Evolutionary conservation across 2,329 filamentous ascomycete species (phyloP), one percentile per base, ranked within the genome.

Genomic region (Aspergillus floridensis): DNA sequence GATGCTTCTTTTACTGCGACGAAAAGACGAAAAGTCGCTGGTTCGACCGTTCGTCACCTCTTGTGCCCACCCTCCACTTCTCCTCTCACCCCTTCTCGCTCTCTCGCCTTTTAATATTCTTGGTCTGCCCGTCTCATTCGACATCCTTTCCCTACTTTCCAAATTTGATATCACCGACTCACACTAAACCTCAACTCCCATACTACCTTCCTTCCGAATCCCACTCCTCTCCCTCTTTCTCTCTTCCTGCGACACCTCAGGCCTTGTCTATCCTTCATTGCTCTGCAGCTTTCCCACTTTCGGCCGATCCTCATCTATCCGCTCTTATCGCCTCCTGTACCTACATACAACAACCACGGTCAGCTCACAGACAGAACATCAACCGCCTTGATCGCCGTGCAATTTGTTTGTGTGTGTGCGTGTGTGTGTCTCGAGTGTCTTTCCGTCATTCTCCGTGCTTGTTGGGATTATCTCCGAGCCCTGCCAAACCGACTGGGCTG

Each of bases 401-500:
- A 35, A 16, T 12, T 12, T 35, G 32, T 16, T 35, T 16, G 31
- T 12, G 31, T 32, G 31, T 32, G 31, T 12, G 31, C 4, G 31
- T 7, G 31, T 32, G 35, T 19, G n/a, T 44, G 38, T 44, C 11
- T 35, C 32, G 4, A 35, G 12, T 5, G 32, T 35, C 32, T 16
- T 16, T 16, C 5, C 14, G 32, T 12, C 14, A 16, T 35, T 35
- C 5, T 35, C 12, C 1, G 47, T 46, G 35, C 21, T 29, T 53
- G 32, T 31, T 49, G 32, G 32, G 22, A 46, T 57, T 53, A 52
- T 53, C 22, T 53, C 44, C 51, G 49, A 56, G 35, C 56, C 61
- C 62, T 64, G 63, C 65, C 65, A 65, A 52, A 59, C 56, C 49
- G 38, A 55, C 65, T 62, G 65, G 70, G 29, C 67, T 66, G 53